Base-by-base conservation (phyloP, 1,139 yeast genomes). In the Hyphopichia buzzinii region DNA sequence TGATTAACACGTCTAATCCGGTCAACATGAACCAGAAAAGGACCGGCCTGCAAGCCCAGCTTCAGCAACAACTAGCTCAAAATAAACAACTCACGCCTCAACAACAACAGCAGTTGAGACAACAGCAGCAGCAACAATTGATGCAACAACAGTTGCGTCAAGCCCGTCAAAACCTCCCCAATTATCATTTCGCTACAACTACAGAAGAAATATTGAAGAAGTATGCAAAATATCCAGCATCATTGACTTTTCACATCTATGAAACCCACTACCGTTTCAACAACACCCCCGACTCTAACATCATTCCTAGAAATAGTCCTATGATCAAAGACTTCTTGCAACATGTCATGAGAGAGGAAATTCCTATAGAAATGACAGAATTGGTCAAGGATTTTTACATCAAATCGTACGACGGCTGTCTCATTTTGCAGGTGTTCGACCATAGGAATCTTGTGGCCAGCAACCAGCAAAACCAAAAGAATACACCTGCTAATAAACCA, bases 341-440 rank as follows among this genome's bases (percentile, higher is more conserved):
- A 44, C 86, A 81, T 54, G 85, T 90, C 8, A 81, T 90, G 13
- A 66, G 77, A 40, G 95, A 90, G 38, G 82, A 82, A 50, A 87
- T 92, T 12, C 97, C 97, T 1, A 84, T 88, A 30, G 90, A 94
- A 14, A 81, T 92, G 56, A 80, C 90, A 49, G 97, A 90, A 59
- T 85, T 90, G 14, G 72, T 90, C 39, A 80, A 87, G 50, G 97
- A 90, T 55, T 86, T 92, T 31, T 83, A 90, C 12, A 77, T 90
- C 22, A 77, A 79, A 40, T 76, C 87, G 36, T 90, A 87, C 55
- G 97, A 90, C 57, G 97, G 97, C 0, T 87, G 95, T 54, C 67
- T 90, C 29, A 86, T 92, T 14, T 60, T 92, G 35, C 88, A 87
- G 51, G 84, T 92, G 13, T 78, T 77, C 45, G 98, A 92, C 56